Conservation (phyloP, 306 rosid species). For the Elaeagnus macrophylla region DNA sequence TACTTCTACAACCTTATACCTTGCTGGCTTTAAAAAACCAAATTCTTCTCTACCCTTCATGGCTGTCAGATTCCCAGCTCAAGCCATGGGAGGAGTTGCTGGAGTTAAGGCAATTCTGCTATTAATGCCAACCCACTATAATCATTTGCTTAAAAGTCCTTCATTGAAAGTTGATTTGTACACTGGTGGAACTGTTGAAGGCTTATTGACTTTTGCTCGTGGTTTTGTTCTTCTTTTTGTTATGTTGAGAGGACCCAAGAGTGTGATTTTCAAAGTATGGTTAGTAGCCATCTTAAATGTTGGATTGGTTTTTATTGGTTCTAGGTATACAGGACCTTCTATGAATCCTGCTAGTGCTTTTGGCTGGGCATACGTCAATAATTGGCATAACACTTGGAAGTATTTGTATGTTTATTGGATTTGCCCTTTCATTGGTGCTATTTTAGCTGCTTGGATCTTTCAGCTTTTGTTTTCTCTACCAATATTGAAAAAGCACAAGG, state of each 20-base stretch:
- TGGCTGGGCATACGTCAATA: slow-evolving; percentile 54
- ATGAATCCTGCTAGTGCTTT: slow-evolving; percentile 73
- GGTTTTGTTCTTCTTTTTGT: slow-evolving; percentile 31
- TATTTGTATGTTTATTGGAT: slow-evolving; percentile 59
- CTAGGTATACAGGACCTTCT: slow-evolving; percentile 54
- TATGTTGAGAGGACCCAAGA: slow-evolving; percentile 42
- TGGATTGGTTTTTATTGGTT: slow-evolving; percentile 32
- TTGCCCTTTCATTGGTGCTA: slow-evolving; percentile 46
- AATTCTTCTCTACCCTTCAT: slow-evolving; percentile 23
- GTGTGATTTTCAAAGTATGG: slow-evolving; percentile 38
- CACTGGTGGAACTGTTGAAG: slow-evolving; percentile 50
- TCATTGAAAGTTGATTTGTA: slow-evolving; percentile 46
- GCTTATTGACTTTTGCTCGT: slow-evolving; percentile 29
- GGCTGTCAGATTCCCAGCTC: slow-evolving; percentile 38
- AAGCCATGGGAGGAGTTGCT: slow-evolving; percentile 37
- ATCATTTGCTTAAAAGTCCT: slow-evolving; percentile 41
- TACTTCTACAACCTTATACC: slow-evolving; percentile 26
- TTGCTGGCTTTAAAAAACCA: slow-evolving; percentile 23
- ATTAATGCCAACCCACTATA: slow-evolving; percentile 27
- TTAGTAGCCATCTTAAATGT: slow-evolving; percentile 34
- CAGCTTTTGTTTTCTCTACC: slow-evolving; percentile 29
- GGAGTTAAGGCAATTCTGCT: slow-evolving; percentile 33
- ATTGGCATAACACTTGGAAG: slow-evolving; percentile 48
- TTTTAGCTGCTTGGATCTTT: slow-evolving; percentile 33
- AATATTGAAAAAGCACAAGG: slow-evolving; percentile 39